Evolutionary conservation across 257 asterid species (phyloP).

Genomic region (Striga asiatica): DNA sequence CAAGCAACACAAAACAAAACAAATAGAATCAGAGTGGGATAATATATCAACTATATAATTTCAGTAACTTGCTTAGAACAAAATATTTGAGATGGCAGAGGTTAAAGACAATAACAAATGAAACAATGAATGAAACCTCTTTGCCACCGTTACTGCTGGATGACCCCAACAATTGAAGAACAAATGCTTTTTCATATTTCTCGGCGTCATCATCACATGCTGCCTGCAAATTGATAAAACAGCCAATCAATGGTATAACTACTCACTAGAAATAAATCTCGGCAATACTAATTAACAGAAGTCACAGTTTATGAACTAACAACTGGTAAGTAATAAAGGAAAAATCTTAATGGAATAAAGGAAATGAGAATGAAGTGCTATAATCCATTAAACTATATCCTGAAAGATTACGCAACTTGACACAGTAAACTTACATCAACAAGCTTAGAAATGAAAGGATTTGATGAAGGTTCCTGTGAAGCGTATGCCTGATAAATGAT

Average conservation of each 20-base stretch:
- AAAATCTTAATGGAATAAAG: neutral
- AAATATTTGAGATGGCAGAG: neutral
- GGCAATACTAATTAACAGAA: slow-evolving; percentile 3
- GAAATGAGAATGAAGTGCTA: neutral
- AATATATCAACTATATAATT: neutral
- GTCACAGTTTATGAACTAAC: neutral
- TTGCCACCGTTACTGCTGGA: slow-evolving; percentile 26
- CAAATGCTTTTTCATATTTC: slow-evolving; percentile 63
- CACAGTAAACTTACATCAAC: slow-evolving; percentile 49
- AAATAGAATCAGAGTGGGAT: neutral
- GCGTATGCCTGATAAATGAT: slow-evolving; percentile 64
- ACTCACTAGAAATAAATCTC: slow-evolving; percentile 7
- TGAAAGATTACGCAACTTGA: slow-evolving; percentile 3
- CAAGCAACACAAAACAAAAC: neutral
- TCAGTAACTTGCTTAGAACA: neutral
- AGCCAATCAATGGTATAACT: slow-evolving; percentile 13
- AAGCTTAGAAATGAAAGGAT: slow-evolving; percentile 64
- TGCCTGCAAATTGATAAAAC: slow-evolving; percentile 43
- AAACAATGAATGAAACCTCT: slow-evolving; percentile 44
- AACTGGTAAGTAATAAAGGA: neutral
- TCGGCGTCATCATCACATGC: slow-evolving; percentile 77
- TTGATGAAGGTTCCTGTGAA: slow-evolving; percentile 59
- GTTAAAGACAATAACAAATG: slow-evolving; percentile 12
- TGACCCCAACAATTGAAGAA: slow-evolving; percentile 61
- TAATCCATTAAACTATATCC: slow-evolving; percentile 1